A percentile compares a stretch with the other conserved stretches of the same genome.
phyloP scores from a whole-genome alignment of 257 asterid species.

The Fraxinus pennsylvanica region DNA sequence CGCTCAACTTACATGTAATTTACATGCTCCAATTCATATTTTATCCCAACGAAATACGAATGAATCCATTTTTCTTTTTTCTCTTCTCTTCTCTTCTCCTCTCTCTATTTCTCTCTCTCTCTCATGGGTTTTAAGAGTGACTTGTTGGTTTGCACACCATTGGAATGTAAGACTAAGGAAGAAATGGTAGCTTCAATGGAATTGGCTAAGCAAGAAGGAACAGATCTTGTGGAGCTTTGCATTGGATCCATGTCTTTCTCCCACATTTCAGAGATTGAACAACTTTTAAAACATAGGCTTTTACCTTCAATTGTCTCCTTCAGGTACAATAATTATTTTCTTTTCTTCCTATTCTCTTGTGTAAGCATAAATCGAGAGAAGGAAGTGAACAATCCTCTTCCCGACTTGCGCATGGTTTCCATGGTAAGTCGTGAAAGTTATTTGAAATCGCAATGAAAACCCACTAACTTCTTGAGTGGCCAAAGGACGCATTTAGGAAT shows the following conservation, averaged over 20 bases:
- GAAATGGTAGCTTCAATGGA: slow-evolving; percentile 45
- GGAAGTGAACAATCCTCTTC: neutral
- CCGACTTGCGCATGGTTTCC: neutral
- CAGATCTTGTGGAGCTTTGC: slow-evolving; percentile 58
- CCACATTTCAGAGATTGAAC: slow-evolving; percentile 43
- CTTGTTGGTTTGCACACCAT: slow-evolving; percentile 39
- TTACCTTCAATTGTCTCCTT: slow-evolving; percentile 53
- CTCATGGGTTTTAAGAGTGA: slow-evolving; percentile 43
- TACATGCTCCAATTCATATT: neutral
- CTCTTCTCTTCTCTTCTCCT: too few species aligned
- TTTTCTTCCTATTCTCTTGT: neutral
- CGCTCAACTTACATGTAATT: neutral
- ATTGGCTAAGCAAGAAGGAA: slow-evolving; percentile 59
- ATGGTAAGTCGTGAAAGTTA: too few species aligned
- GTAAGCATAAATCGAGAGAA: neutral
- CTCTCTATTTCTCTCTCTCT: neutral
- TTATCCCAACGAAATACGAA: neutral
- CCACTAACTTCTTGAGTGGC: too few species aligned
- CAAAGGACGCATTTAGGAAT: too few species aligned
- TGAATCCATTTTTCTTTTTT: neutral
- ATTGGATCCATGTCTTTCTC: slow-evolving; percentile 45
- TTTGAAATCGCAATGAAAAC: too few species aligned
- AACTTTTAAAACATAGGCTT: slow-evolving; percentile 34
- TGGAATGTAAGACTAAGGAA: slow-evolving; percentile 48
- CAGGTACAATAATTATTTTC: slow-evolving; percentile 31